Conservation (phyloP, 805 yeast genomes). For the Lipomyces sp. region DNA sequence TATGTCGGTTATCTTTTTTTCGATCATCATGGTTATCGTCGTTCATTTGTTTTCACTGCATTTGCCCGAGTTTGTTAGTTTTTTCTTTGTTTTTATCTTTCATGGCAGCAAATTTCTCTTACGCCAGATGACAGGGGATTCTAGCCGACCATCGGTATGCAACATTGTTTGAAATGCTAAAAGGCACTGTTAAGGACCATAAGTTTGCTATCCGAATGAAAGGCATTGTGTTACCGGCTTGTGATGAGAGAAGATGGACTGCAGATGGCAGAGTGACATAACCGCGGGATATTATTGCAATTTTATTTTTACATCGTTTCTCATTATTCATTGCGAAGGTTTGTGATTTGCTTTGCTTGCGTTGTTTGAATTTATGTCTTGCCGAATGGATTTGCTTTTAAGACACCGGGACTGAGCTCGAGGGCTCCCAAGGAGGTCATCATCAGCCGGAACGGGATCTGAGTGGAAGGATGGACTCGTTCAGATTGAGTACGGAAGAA, state of each 20-base stretch:
- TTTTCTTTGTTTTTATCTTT: neutral
- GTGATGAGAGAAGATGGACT: neutral
- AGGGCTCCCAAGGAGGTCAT: neutral
- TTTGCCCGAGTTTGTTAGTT: neutral
- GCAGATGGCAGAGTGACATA: neutral
- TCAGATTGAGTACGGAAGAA: neutral
- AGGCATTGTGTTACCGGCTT: neutral
- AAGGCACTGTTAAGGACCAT: neutral
- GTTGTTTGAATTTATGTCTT: neutral
- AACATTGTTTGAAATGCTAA: neutral
- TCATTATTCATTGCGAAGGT: neutral
- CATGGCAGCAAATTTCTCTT: neutral
- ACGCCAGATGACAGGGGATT: neutral
- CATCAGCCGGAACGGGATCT: neutral
- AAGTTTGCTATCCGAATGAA: neutral
- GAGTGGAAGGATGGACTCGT: neutral
- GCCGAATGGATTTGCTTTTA: neutral
- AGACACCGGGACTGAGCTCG: slow-evolving; percentile 3
- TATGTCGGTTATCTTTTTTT: neutral
- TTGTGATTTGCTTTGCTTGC: neutral
- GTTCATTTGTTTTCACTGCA: neutral
- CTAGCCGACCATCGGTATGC: neutral
- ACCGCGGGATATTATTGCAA: neutral
- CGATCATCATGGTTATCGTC: neutral
- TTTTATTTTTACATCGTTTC: neutral